A percentile compares a stretch with the other conserved stretches of the same genome.
phyloP scores from a whole-genome alignment of 2,329 filamentous ascomycete species.

The Sclerotinia borealis region DNA sequence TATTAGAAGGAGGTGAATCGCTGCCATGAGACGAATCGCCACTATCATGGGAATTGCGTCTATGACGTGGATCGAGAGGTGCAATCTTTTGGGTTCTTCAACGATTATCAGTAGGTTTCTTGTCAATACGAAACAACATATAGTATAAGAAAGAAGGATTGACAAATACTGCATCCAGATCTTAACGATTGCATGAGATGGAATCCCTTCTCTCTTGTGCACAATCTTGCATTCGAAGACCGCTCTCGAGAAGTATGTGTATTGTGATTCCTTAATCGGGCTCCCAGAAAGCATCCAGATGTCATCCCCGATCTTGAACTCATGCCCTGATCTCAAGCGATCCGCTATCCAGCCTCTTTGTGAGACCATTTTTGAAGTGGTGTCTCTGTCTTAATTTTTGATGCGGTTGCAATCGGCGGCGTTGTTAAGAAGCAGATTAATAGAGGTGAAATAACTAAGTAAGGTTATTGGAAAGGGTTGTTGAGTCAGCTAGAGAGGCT shows the following conservation, averaged over 20 bases:
- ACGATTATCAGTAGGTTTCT: background rate
- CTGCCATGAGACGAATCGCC: too few relatives aligned
- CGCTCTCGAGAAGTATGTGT: background rate
- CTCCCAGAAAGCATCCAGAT: background rate
- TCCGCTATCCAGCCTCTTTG: background rate
- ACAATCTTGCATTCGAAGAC: background rate
- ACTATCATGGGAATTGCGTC: too few relatives aligned
- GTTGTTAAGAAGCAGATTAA: background rate
- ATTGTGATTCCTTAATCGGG: background rate
- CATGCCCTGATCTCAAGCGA: background rate
- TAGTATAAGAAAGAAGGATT: background rate
- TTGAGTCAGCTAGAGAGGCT: too few relatives aligned
- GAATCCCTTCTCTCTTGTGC: background rate
- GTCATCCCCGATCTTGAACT: background rate
- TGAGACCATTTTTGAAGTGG: background rate
- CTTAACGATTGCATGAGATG: background rate
- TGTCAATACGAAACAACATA: too few relatives aligned
- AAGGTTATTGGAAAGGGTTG: background rate
- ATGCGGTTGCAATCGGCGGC: background rate
- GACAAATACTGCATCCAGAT: background rate
- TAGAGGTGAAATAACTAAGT: background rate
- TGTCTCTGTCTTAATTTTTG: background rate
- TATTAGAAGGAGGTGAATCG: too few relatives aligned
- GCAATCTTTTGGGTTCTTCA: background rate
- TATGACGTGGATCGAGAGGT: too few relatives aligned